A percentile compares a stretch with the other conserved stretches of the same genome.
Conservation (phyloP, 2,329 filamentous ascomycete species). For the Aspergillus hiratsukae region DNA sequence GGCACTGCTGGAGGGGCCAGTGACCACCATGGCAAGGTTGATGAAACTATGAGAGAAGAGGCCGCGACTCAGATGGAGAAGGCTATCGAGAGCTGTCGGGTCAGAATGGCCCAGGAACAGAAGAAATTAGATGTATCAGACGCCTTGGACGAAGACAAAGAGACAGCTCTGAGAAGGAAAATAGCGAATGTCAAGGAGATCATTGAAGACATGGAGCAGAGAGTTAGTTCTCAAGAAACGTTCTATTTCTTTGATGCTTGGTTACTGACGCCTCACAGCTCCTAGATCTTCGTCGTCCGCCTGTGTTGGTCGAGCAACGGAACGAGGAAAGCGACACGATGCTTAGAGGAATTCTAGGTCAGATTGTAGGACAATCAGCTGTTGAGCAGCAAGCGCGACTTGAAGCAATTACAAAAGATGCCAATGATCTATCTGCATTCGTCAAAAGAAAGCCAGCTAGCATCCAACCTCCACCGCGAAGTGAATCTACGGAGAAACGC, state of each 20-base stretch:
- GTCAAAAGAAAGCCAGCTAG: slow-evolving; percentile 50
- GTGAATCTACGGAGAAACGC: slow-evolving; percentile 23
- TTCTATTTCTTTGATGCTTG: not conserved
- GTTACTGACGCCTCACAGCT: slow-evolving; percentile 34
- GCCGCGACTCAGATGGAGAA: slow-evolving; percentile 57
- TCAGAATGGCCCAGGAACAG: slow-evolving; percentile 53
- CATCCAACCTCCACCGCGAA: slow-evolving; percentile 10
- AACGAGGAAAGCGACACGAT: slow-evolving; percentile 37
- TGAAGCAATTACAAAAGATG: slow-evolving; percentile 51
- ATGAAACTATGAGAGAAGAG: slow-evolving; percentile 54
- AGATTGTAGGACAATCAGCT: slow-evolving; percentile 53
- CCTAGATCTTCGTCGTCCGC: slow-evolving; percentile 53
- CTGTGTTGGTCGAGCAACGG: slow-evolving; percentile 43
- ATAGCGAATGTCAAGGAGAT: slow-evolving; percentile 59
- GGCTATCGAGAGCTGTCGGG: slow-evolving; percentile 55
- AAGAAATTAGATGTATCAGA: slow-evolving; percentile 35
- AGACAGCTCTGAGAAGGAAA: slow-evolving; percentile 39
- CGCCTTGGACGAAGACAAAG: slow-evolving; percentile 38
- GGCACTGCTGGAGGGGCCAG: slow-evolving; percentile 31
- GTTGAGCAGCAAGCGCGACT: slow-evolving; percentile 51
- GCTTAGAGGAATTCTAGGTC: slow-evolving; percentile 55
- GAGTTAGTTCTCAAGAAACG: slow-evolving; percentile 36
- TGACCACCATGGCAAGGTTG: slow-evolving; percentile 39
- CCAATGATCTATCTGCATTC: slow-evolving; percentile 57
- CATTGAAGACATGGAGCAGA: slow-evolving; percentile 57